Percentiles rank a stretch among this genome's conserved stretches.
These are phyloP conservation scores for Helminthosporium solani DNA, from an alignment of 2,329 filamentous ascomycete genomes.

Conservation along the genomic window DNA sequence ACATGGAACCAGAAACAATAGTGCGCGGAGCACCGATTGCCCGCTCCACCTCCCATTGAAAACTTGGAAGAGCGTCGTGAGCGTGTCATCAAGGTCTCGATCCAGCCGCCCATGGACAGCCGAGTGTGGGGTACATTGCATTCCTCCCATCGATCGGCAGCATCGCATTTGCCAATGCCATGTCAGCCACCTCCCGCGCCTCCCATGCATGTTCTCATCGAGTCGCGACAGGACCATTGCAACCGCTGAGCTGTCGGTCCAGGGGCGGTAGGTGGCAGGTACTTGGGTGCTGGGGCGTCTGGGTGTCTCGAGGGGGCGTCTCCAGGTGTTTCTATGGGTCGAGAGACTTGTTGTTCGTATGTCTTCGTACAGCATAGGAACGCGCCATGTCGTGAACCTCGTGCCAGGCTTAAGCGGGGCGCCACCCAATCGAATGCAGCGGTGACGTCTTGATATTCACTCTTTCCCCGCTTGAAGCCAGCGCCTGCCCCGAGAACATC, in stretches of 20 bases:
- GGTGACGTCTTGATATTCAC: neutral
- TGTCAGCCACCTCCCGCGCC: neutral
- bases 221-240: too few species aligned
- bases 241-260: too few species aligned
- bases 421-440: neutral
- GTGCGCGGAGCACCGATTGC: neutral
- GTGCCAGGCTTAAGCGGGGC: neutral
- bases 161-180: neutral
- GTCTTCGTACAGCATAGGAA: too few species aligned
- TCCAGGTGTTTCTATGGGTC: too few species aligned
- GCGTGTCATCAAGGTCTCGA: neutral
- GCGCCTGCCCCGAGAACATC: neutral
- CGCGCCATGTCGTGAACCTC: too few species aligned
- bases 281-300: too few species aligned
- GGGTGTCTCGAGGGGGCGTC: too few species aligned
- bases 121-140: neutral
- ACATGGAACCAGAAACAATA: too few species aligned
- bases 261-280: too few species aligned
- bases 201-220: too few species aligned
- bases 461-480: neutral
- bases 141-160: too few species aligned
- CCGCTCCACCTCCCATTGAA: neutral
- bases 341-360: too few species aligned
- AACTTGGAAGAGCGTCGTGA: neutral
- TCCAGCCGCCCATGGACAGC: slow-evolving; percentile 2